Conservation (phyloP, 345 rosid species). For the Pistacia vera region DNA sequence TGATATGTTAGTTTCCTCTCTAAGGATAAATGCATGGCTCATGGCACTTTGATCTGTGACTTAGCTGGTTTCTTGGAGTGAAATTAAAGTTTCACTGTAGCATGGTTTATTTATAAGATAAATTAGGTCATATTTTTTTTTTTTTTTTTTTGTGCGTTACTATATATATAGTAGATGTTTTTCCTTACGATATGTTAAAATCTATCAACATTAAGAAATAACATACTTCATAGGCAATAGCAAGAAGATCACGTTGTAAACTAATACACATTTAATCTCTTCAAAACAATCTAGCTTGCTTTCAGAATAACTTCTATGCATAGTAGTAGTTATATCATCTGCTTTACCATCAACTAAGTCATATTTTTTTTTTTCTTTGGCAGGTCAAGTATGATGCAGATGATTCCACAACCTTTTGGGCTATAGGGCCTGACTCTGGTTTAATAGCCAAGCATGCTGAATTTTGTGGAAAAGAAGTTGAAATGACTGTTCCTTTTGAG, state of each 20-base stretch:
- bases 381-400: constrained; percentile 80
- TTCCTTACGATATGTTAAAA: neutral
- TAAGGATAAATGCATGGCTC: neutral
- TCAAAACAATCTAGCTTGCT: neutral
- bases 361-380: neutral
- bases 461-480: constrained; percentile 82
- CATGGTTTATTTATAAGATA: neutral
- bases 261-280: neutral
- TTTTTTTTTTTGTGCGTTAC: no score
- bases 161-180: neutral
- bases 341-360: neutral
- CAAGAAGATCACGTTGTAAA: constrained; percentile 11
- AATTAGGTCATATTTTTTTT: neutral
- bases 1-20: neutral
- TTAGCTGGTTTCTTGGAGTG: constrained; percentile 8
- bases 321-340: neutral
- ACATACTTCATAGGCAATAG: neutral
- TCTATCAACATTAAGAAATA: neutral
- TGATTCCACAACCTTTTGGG: constrained; percentile 95
- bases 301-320: neutral
- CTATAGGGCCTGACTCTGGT: constrained; percentile 72
- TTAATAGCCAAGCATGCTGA: constrained; percentile 76
- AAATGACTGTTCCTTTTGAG: constrained; percentile 92
- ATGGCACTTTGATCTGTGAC: neutral
- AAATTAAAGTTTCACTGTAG: neutral